These are phyloP conservation scores for Tagetes patula DNA, from an alignment of 129 eudicot genomes.

Conservation along the genomic window DNA sequence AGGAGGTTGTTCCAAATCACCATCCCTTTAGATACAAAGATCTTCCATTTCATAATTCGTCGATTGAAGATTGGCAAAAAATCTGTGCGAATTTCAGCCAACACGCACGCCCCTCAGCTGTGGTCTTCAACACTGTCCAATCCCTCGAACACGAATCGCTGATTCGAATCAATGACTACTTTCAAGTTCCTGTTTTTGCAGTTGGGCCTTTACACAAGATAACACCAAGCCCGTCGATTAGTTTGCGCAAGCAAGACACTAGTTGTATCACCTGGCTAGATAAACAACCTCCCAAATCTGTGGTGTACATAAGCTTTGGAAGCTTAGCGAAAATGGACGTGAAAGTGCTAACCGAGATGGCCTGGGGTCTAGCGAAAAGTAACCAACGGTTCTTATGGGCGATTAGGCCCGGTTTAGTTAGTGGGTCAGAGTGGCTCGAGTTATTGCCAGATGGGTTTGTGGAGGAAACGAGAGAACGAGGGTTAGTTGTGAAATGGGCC, in stretches of 20 bases:
- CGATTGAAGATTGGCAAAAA: conserved; percentile 25
- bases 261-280: conserved; percentile 54
- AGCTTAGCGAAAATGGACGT: conserved; percentile 40
- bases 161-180: conserved; percentile 30
- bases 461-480: conserved; percentile 32
- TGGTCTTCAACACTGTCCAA: conserved; percentile 53
- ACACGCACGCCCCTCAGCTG: conserved; percentile 34
- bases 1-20: conserved; percentile 43
- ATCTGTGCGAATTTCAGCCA: neutral
- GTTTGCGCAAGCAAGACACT: conserved; percentile 37
- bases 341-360: conserved; percentile 45
- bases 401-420: conserved; percentile 44
- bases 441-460: conserved; percentile 41
- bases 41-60: conserved; percentile 26
- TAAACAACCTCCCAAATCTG: conserved; percentile 46
- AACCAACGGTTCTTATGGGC: conserved; percentile 52
- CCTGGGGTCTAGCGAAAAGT: conserved; percentile 55
- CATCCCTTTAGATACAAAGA: conserved; percentile 55
- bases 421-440: conserved; percentile 41
- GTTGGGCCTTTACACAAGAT: conserved; percentile 58
- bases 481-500: conserved; percentile 53
- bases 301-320: conserved; percentile 58
- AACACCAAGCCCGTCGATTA: conserved; percentile 29
- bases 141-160: conserved; percentile 40
- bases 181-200: conserved; percentile 40